A percentile compares a stretch with the other conserved stretches of the same genome.
Conservation (phyloP, 2,329 filamentous ascomycete genomes). For the Neurospora sp. region DNA sequence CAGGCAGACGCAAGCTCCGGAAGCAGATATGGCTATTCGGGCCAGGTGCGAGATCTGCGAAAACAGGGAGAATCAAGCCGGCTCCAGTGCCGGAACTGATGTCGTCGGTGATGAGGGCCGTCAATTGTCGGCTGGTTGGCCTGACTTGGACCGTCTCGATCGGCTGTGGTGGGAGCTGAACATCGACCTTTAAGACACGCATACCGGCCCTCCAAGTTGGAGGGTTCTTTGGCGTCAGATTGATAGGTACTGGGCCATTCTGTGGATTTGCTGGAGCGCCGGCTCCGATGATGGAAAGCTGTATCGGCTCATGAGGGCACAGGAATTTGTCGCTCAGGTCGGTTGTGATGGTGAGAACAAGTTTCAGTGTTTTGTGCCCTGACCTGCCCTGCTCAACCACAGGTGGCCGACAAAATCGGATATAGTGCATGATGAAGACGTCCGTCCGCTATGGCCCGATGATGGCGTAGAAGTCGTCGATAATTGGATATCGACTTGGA, state of each 20-base stretch:
- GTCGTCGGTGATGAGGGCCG: conserved; percentile 14
- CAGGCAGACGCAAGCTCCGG: conserved; percentile 22
- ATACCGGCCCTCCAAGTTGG: conserved; percentile 24
- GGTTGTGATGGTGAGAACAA: conserved; percentile 46
- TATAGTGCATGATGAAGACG: conserved; percentile 41
- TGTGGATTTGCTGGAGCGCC: conserved; percentile 19
- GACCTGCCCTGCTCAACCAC: conserved; percentile 22
- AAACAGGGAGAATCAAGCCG: conserved; percentile 36
- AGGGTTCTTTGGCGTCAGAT: conserved; percentile 5
- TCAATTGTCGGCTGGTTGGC: conserved; percentile 10
- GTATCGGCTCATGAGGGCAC: conserved; percentile 32
- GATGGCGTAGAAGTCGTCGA: neutral
- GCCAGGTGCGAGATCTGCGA: conserved; percentile 21
- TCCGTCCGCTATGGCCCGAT: neutral
- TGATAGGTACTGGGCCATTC: conserved; percentile 8
- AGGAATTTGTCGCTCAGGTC: conserved; percentile 49
- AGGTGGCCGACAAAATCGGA: conserved; percentile 42
- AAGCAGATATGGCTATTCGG: conserved; percentile 18
- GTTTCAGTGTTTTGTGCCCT: conserved; percentile 23
- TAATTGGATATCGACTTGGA: neutral
- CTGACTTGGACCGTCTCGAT: conserved; percentile 19
- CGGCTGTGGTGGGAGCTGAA: conserved; percentile 16
- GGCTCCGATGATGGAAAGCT: conserved; percentile 28
- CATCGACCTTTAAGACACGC: conserved; percentile 27
- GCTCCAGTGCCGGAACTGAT: conserved; percentile 14